Evolutionary conservation across 129 eudicot genomes (phyloP).

Genomic region (carrot (Daucus carota)): DNA sequence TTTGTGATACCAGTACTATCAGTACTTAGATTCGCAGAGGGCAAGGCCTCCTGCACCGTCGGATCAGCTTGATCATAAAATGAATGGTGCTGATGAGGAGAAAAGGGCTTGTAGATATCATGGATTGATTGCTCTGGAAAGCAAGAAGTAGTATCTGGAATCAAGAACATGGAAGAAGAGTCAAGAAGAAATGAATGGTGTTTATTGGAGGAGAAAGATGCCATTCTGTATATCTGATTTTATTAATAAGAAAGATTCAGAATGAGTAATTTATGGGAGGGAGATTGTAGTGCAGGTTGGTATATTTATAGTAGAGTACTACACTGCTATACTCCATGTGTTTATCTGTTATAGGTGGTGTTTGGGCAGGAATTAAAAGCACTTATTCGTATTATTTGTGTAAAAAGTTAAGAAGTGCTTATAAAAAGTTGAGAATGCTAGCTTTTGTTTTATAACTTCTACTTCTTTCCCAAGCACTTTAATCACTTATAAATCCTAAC

Average conservation of each 20-base stretch:
- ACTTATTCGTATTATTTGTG: too few relatives aligned
- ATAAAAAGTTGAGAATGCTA: too few relatives aligned
- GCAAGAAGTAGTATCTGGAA: constrained; percentile 19
- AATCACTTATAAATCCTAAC: too few relatives aligned
- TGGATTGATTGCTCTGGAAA: constrained; percentile 12
- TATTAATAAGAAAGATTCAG: not conserved
- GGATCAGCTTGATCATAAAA: constrained; percentile 2
- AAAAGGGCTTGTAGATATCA: constrained; percentile 3
- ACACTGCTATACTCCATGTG: not conserved
- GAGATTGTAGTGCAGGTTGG: not conserved
- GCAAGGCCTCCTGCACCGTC: too few relatives aligned
- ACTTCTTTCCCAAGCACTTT: too few relatives aligned
- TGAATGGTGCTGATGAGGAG: constrained; percentile 8
- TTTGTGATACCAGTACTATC: not conserved
- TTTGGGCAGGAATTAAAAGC: too few relatives aligned
- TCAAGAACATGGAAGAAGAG: constrained; percentile 15
- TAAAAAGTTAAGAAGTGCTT: too few relatives aligned
- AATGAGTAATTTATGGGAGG: not conserved
- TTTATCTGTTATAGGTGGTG: too few relatives aligned
- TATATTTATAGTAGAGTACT: not conserved
- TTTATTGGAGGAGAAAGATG: not conserved
- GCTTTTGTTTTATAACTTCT: too few relatives aligned
- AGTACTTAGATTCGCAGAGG: not conserved
- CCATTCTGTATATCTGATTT: not conserved
- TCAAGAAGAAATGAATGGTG: constrained; percentile 29